Evolutionary conservation across 139 green algal genomes (phyloP).

Genomic region (Chlamydomonas sphaeroides): DNA sequence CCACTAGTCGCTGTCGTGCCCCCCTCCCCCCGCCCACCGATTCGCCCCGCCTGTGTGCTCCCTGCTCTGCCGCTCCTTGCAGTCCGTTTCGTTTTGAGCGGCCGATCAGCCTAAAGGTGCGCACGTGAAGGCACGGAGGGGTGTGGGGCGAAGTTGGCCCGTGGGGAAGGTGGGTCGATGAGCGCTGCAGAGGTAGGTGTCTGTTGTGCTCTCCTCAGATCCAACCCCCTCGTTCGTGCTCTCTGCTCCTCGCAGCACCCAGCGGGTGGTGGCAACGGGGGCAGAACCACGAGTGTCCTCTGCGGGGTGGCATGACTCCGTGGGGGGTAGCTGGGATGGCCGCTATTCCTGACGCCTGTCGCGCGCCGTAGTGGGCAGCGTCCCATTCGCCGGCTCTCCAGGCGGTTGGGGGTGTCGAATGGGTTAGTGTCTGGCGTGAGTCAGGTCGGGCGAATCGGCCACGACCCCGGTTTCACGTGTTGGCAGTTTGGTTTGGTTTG

Average conservation of each 20-base stretch:
- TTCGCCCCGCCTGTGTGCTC: conserved; percentile 4
- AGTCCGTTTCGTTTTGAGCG: not conserved
- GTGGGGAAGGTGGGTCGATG: conserved; percentile 6
- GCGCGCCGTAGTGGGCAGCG: no score
- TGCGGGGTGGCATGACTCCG: not conserved
- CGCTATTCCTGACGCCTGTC: not conserved
- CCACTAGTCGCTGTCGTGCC: not conserved
- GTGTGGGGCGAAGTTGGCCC: conserved; percentile 6
- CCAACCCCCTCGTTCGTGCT: conserved; percentile 9
- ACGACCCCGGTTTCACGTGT: no score
- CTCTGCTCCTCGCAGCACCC: conserved; percentile 1
- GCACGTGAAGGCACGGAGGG: not conserved
- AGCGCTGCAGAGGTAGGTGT: conserved; percentile 9
- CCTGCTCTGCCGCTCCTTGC: conserved; percentile 11
- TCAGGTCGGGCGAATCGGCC: no score
- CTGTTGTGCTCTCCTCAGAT: not conserved
- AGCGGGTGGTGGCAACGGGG: not conserved
- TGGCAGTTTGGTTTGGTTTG: no score
- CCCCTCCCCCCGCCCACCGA: conserved; percentile 11
- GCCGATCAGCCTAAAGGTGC: conserved; percentile 1
- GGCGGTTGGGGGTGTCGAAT: no score
- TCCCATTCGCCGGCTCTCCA: no score
- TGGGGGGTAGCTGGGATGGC: not conserved
- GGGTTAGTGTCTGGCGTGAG: no score
- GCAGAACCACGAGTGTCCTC: not conserved